These are phyloP conservation scores for Penicillium verhagenii DNA, from an alignment of 495 filamentous ascomycete species.

Conservation along the genomic window DNA sequence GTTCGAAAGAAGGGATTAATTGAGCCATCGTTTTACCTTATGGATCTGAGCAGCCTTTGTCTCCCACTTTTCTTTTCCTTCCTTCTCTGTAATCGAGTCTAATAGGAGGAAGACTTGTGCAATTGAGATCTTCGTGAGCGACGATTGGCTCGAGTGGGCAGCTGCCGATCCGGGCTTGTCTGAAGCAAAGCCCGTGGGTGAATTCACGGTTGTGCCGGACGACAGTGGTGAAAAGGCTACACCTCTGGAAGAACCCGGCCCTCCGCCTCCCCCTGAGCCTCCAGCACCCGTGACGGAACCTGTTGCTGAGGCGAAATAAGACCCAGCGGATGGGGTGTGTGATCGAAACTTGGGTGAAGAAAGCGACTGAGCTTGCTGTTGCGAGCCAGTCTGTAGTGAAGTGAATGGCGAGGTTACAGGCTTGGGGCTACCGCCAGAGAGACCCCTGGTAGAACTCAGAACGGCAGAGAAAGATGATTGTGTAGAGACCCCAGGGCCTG, in stretches of 20 bases:
- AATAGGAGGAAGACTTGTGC: conserved; percentile 93
- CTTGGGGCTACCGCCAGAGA: conserved; percentile 49
- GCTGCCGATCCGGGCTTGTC: conserved; percentile 49
- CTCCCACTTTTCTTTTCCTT: conserved; percentile 90
- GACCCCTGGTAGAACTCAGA: conserved; percentile 49
- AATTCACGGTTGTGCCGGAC: conserved; percentile 59
- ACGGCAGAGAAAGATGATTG: conserved; percentile 59
- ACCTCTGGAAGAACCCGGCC: conserved; percentile 53
- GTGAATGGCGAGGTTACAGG: conserved; percentile 53
- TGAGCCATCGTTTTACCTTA: conserved; percentile 61
- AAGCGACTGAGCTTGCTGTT: conserved; percentile 56
- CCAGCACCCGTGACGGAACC: conserved; percentile 58
- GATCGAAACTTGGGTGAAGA: conserved; percentile 59
- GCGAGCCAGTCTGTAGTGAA: conserved; percentile 58
- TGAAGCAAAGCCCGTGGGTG: conserved; percentile 56
- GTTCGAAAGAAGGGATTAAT: background rate
- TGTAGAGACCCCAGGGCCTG: conserved; percentile 47
- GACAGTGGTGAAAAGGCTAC: conserved; percentile 63
- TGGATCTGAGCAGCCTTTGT: conserved; percentile 84
- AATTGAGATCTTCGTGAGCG: conserved; percentile 78
- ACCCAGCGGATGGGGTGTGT: conserved; percentile 59
- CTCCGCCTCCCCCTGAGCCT: conserved; percentile 60
- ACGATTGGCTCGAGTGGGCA: conserved; percentile 50
- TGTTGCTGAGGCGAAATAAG: conserved; percentile 57
- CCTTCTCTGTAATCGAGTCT: conserved; percentile 90